Percentiles rank a stretch among this genome's conserved stretches.
phyloP scores from a whole-genome alignment of 345 rosid genomes.

The Angophora floribunda region DNA sequence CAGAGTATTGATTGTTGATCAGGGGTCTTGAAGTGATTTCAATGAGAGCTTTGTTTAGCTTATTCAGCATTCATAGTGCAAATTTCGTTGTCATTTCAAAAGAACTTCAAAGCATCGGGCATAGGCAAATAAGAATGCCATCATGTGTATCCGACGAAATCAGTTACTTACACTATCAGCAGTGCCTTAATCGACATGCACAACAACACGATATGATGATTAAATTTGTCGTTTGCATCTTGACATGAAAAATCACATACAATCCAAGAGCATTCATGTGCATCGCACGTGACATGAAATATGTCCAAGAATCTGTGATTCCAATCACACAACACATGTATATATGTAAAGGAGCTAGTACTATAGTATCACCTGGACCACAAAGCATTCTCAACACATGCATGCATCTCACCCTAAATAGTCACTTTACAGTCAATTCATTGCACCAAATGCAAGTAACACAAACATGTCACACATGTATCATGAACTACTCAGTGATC shows the following conservation, averaged over 20 bases:
- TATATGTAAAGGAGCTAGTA: not conserved
- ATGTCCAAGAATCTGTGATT: fast-evolving
- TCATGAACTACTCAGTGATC: not conserved
- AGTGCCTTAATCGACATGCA: fast-evolving
- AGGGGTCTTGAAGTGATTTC: not conserved
- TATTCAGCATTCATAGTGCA: not conserved
- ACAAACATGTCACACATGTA: not conserved
- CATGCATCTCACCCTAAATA: not conserved
- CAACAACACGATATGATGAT: not conserved
- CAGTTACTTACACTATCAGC: not conserved
- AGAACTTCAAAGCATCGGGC: not conserved
- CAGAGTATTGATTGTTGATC: not conserved
- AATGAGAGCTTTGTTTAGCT: not conserved
- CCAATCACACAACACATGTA: not conserved
- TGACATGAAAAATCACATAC: not conserved
- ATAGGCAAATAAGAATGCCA: not conserved
- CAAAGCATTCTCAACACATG: not conserved
- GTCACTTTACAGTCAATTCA: not conserved
- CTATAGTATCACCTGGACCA: fast-evolving
- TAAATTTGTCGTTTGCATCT: not conserved
- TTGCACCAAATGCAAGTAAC: not conserved
- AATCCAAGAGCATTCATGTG: not conserved
- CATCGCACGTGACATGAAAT: not conserved
- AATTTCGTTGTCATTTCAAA: not conserved
- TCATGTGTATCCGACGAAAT: not conserved